Percentiles rank a stretch among this genome's conserved stretches.
These are phyloP conservation scores for Artemisia tridentata DNA, from an alignment of 129 eudicot genomes.

Conservation along the genomic window DNA sequence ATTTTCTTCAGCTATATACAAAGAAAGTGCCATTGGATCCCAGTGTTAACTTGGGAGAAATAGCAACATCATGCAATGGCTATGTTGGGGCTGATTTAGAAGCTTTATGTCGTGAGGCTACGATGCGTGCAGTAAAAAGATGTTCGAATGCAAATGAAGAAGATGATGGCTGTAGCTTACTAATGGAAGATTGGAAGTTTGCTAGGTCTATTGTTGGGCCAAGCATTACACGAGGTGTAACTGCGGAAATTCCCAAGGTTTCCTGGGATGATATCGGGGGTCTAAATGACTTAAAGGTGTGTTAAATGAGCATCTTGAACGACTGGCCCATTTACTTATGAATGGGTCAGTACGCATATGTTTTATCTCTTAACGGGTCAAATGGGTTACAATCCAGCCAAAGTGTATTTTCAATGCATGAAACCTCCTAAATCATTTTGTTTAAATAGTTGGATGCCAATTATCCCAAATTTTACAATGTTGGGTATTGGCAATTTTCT, in stretches of 20 bases:
- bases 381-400: too few species aligned
- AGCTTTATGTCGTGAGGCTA: conserved; percentile 93
- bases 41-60: conserved; percentile 53
- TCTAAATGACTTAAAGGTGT: conserved; percentile 73
- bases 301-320: conserved; percentile 11
- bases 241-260: conserved; percentile 81
- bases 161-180: conserved; percentile 37
- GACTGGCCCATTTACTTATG: background rate
- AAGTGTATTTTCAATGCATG: too few species aligned
- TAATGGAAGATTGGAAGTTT: conserved; percentile 73
- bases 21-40: conserved; percentile 72
- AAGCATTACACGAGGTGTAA: conserved; percentile 94
- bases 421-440: too few species aligned
- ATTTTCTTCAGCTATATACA: conserved; percentile 66
- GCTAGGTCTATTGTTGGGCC: conserved; percentile 81
- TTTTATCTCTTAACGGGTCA: too few species aligned
- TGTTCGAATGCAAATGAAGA: conserved; percentile 38
- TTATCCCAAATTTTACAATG: too few species aligned
- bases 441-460: too few species aligned
- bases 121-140: conserved; percentile 48
- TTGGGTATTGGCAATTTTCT: too few species aligned
- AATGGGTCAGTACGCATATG: background rate
- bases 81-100: conserved; percentile 97
- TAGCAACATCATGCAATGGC: conserved; percentile 88
- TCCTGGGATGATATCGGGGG: conserved; percentile 98